Evolutionary conservation across 345 rosid genomes (phyloP).

Genomic region (Citrus maxima): DNA sequence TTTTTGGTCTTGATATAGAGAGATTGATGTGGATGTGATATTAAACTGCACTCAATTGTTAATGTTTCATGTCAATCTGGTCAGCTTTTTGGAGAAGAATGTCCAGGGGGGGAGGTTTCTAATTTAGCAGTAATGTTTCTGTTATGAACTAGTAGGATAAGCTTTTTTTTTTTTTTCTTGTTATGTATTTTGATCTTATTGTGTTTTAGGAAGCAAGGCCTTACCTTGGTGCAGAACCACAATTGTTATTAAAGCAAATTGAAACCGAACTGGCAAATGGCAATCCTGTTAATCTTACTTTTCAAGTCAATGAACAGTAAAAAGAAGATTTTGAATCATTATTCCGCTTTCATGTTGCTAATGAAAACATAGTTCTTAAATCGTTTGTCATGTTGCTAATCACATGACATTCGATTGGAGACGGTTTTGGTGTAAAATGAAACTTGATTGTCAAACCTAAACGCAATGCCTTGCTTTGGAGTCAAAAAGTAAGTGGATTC

Average conservation of each 20-base stretch:
- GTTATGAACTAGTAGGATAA: not conserved
- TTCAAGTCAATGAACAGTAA: constrained; percentile 2
- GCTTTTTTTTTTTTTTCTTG: no score
- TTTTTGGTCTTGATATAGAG: not conserved
- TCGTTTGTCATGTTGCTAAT: not conserved
- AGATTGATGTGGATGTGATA: not conserved
- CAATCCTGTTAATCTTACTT: not conserved
- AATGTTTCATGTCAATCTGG: not conserved
- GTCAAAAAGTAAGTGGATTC: not conserved
- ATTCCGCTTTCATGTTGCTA: not conserved
- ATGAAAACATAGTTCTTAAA: not conserved
- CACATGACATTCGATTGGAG: not conserved
- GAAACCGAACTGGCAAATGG: not conserved
- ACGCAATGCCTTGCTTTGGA: not conserved
- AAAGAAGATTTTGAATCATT: not conserved
- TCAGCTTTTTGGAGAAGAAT: not conserved
- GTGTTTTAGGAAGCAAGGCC: not conserved
- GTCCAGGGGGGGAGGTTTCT: not conserved
- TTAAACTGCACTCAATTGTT: not conserved
- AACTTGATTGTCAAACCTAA: not conserved
- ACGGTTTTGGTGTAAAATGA: not conserved
- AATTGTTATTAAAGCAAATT: not conserved
- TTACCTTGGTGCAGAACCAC: not conserved
- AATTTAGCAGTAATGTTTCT: not conserved
- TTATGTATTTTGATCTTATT: not conserved